Base-by-base conservation (phyloP, 805 yeast species). In the Zygoascus biomembranicola region DNA sequence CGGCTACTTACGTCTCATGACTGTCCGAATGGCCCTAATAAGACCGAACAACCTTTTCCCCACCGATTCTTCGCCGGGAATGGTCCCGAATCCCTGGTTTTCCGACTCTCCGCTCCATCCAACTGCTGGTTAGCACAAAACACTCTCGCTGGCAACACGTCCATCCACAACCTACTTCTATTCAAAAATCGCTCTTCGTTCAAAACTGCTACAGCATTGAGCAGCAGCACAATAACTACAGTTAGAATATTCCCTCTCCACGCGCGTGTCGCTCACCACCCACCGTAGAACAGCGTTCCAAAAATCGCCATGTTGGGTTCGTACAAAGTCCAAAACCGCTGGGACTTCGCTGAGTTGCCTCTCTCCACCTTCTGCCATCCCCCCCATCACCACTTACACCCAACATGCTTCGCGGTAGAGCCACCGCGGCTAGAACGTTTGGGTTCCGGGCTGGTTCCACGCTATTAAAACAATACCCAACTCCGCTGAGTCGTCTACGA, bases 181-280 rank as follows among this genome's bases (percentile, higher is more conserved):
- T 82, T 82, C 55, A 87, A 72, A 62, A 87, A 87, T 55, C 95
- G 72, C 62, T 87, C 94, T 61, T 87, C 95, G 65, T 85, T 85
- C 51, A 87, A 75, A 37, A 87, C 84, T 0, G 94, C 94, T 31
- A 87, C 78, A 0, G 92, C 80, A 66, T 87, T 87, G 48, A 85
- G 77, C 53, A 85, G 69, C 41, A 87, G 65, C 20, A 73, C 65
- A 23, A 63, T 60, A 45, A 69, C 71, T 64, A 43, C 19, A 18
- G 50, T 49, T 49, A 51, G 51, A 3, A 32, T 44, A 28, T 32
- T 13, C 37, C 16, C 4, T 10, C 9, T 11, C 3, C 8, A 10
- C 32, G n/a, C 37, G 11, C 8, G 2, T 32, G 19, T 13, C 37
- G 5, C 32, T 14, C 16, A 23, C 16, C 28, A 18, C 67, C 18